Percentiles rank a stretch among this genome's conserved stretches.
phyloP scores from a whole-genome alignment of 768 basidiomycete genomes.

The Candolleomyces aberdarensis region DNA sequence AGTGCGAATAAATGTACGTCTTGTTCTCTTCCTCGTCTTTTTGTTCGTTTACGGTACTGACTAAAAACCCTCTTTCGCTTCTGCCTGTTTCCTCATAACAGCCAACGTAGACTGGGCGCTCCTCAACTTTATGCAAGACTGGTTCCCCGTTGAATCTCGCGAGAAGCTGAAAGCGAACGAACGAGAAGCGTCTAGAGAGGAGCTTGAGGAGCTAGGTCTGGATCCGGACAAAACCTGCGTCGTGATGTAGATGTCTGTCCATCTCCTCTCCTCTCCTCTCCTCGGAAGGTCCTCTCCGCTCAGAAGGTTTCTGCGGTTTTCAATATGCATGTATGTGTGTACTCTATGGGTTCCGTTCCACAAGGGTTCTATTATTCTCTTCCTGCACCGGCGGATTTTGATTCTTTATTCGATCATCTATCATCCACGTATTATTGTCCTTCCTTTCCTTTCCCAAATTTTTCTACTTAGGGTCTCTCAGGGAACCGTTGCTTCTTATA shows the following conservation, averaged over 20 bases:
- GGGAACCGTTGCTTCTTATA: too few species aligned
- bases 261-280: background rate
- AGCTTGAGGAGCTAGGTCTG: conserved; percentile 63
- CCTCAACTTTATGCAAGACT: conserved; percentile 84
- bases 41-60: conserved; percentile 2
- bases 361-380: background rate
- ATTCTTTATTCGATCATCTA: background rate
- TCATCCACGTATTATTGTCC: background rate
- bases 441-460: background rate
- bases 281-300: background rate
- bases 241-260: conserved; percentile 31
- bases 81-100: conserved; percentile 18
- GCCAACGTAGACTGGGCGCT: conserved; percentile 79
- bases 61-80: background rate
- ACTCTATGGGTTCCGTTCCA: background rate
- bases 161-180: conserved; percentile 75
- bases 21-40: background rate
- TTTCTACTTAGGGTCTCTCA: background rate
- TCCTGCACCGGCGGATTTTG: background rate
- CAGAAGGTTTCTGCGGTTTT: too few species aligned
- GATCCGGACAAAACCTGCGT: conserved; percentile 41
- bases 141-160: conserved; percentile 85
- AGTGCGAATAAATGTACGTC: conserved; percentile 71
- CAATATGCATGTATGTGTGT: background rate
- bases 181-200: conserved; percentile 67